Evolutionary conservation across 2,329 filamentous ascomycete species (phyloP), one percentile per base, ranked within the genome.

Genomic region (Paracamarosporium sp.): DNA sequence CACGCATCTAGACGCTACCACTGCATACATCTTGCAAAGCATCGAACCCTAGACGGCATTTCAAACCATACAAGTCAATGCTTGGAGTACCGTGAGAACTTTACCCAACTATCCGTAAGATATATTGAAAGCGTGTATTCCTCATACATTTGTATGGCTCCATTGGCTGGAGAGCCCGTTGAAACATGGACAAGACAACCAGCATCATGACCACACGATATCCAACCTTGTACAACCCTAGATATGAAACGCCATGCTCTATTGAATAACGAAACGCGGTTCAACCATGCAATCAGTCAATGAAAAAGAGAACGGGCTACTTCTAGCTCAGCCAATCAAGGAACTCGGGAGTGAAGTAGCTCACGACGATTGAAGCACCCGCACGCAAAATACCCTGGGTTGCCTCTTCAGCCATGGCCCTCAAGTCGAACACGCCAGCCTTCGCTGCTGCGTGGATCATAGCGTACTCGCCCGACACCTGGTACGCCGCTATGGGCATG

Each of bases 371-470:
- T 0, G 90, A 94, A 6, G 95, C 95, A 41, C 95, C 95, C 8
- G 95, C 95, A 66, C 95, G 86, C 59, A 99, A 80, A 62, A 99
- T 98, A 24, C 93, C 92, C 78, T 98, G 92, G 0, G 92, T 96
- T 57, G 91, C 90, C 81, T 99, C 95, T 68, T 97, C 93, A 0
- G 92, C 95, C 91, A 97, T 97, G 4, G 89, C 83, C 81, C 94
- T 95, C 72, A 98, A 81, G 75, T 97, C 94, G 73, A 98, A 99
- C 3, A 99, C 95, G 4, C 95, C 95, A 1, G 95, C 94, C 77
- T 97, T 96, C 47, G 95, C 95, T 20, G 86, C 95, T 0, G 95
- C 95, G 72, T 97, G 92, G 51, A 99, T 95, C 95, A 98, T 98
- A 63, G 95, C 93, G 74, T 90, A 99, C 81, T 99, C 95, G 66